phyloP scores from a whole-genome alignment of 495 filamentous ascomycete genomes.

The Trichoderma asperelloides region DNA sequence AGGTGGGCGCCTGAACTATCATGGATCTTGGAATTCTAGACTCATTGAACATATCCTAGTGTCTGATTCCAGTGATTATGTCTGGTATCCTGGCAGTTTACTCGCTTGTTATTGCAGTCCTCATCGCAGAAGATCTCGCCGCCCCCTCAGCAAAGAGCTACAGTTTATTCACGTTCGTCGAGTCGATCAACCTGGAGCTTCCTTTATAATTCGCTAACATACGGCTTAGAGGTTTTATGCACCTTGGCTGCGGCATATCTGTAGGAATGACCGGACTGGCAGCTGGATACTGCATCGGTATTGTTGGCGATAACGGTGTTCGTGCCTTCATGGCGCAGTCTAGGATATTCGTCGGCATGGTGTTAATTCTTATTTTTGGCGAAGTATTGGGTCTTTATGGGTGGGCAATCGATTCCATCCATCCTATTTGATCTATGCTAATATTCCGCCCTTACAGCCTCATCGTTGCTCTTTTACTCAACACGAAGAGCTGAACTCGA shows the following conservation, averaged over 20 bases:
- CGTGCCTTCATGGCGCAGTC: conserved; percentile 93
- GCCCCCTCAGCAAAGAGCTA: conserved; percentile 56
- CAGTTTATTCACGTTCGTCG: conserved; percentile 65
- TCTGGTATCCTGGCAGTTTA: conserved; percentile 99
- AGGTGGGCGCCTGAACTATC: conserved; percentile 45
- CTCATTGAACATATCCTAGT: conserved; percentile 37
- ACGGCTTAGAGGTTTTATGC: conserved; percentile 68
- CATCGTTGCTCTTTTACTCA: conserved; percentile 43
- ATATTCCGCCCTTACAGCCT: conserved; percentile 20
- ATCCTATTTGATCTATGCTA: conserved; percentile 10
- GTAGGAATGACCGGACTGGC: conserved; percentile 88
- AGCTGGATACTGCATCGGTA: conserved; percentile 94
- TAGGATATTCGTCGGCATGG: conserved; percentile 95
- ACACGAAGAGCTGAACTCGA: conserved; percentile 35
- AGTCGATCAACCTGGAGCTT: background rate
- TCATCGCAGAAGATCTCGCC: conserved; percentile 77
- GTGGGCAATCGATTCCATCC: conserved; percentile 39
- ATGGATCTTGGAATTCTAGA: background rate
- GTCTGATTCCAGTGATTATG: conserved; percentile 95
- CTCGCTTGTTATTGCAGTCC: conserved; percentile 87
- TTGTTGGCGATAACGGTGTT: conserved; percentile 91
- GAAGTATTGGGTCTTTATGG: conserved; percentile 97
- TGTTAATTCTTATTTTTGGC: conserved; percentile 95
- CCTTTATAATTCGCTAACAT: conserved; percentile 16
- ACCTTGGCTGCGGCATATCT: conserved; percentile 81